Base-by-base conservation (phyloP, 495 filamentous ascomycete species). In the Saxispiralis lemnorum region DNA sequence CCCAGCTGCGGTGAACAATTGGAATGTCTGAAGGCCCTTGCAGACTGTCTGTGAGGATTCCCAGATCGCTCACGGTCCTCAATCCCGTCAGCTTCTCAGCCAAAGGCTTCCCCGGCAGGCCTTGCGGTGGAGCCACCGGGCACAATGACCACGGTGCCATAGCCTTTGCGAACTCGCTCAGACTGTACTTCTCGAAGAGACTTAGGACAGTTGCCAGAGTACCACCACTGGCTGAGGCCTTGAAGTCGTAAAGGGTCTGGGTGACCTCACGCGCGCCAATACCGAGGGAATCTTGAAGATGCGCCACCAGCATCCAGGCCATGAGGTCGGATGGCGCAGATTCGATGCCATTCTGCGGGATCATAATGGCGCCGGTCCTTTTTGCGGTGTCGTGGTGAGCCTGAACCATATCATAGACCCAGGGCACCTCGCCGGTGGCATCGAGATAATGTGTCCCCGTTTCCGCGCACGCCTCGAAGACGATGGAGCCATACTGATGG, bases 381-480 rank as follows among this genome's bases (percentile, higher is more conserved):
- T 85, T 75, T 13, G 89, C 89, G 0, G 62, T 69, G 11, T 75
- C 67, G 45, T 88, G 72, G 55, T 93, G 89, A 50, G 84, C 81
- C 14, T 75, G 67, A 43, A 95, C 74, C 68, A 94, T 89, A 18
- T 72, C 63, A 45, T 70, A 63, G 19, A 86, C 70, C 73, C 81
- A 97, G 7, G 83, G 80, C 7, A 74, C 72, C 57, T 97, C 89
- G 31, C 87, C 87, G 11, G 88, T 94, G 24, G 74, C 73, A 64
- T 95, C 88, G 35, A 96, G 65, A 57, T 94, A 94, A 58, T 94
- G 86, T 11, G 88, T 94, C 17, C 88, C 87, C 47, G 75, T 76
- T 38, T 74, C 69, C 24, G 83, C 84, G 58, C 88, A 96, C n/a
- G 87, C 86, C 51, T 81, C 78, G 42, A 96, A 75, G 15, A 86